These are phyloP conservation scores for Malassezia globosa DNA, from an alignment of 1,284 basidiomycete genomes.

Conservation along the genomic window DNA sequence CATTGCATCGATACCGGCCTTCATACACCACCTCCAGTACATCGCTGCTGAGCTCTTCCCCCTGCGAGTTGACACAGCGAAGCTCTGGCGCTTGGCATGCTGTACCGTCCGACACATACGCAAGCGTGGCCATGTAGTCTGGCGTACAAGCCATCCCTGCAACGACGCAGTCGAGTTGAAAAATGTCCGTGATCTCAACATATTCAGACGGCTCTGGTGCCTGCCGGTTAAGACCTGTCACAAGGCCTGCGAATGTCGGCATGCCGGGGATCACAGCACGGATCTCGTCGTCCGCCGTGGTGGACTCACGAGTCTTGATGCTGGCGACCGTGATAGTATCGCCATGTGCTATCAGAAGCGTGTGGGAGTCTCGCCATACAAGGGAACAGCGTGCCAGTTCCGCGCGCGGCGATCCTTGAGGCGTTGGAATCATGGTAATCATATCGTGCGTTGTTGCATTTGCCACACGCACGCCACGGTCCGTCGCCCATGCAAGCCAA, in stretches of 20 bases:
- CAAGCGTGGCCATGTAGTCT: constrained; percentile 62
- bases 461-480: constrained; percentile 88
- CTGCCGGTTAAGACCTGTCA: not conserved
- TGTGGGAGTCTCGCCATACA: constrained; percentile 75
- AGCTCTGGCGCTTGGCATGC: constrained; percentile 69
- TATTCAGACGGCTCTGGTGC: constrained; percentile 16
- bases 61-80: constrained; percentile 72
- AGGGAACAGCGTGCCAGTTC: constrained; percentile 87
- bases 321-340: constrained; percentile 78
- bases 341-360: constrained; percentile 86
- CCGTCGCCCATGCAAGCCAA: constrained; percentile 93
- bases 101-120: constrained; percentile 52
- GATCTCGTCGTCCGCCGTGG: constrained; percentile 15
- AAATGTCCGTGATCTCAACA: constrained; percentile 79
- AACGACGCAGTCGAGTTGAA: constrained; percentile 91
- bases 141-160: constrained; percentile 74
- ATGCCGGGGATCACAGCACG: constrained; percentile 16
- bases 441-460: constrained; percentile 68
- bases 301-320: constrained; percentile 18
- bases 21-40: constrained; percentile 68
- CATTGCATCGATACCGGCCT: constrained; percentile 79
- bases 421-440: constrained; percentile 77
- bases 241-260: constrained; percentile 1
- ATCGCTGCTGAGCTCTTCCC: constrained; percentile 80
- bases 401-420: constrained; percentile 67